A percentile compares a stretch with the other conserved stretches of the same genome.
These are phyloP conservation scores for Grigorovia transvaalensis DNA, from an alignment of 805 yeast genomes.

Conservation along the genomic window DNA sequence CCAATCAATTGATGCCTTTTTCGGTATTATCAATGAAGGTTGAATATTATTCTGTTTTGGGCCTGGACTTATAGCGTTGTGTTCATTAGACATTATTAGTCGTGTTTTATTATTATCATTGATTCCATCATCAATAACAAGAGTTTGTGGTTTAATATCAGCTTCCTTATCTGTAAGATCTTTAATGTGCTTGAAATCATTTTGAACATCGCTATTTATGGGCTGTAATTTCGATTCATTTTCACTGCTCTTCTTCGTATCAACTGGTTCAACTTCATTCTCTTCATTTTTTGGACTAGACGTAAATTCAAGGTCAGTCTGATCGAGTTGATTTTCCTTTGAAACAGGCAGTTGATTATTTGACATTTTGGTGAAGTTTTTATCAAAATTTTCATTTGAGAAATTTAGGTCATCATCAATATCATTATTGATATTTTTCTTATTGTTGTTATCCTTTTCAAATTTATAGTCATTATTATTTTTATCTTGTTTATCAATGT, in stretches of 20 bases:
- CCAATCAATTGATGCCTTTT: constrained; percentile 79
- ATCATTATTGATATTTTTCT: not conserved
- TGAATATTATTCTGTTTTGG: constrained; percentile 36
- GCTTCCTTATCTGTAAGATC: not conserved
- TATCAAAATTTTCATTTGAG: not conserved
- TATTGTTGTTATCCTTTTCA: too few relatives aligned
- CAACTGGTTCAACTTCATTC: not conserved
- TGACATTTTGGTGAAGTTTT: not conserved
- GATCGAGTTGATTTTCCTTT: not conserved
- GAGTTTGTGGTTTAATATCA: not conserved
- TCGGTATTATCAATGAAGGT: constrained; percentile 64
- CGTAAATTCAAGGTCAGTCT: too few relatives aligned
- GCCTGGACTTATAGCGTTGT: not conserved
- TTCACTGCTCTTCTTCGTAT: not conserved
- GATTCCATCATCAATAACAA: not conserved
- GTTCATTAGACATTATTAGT: not conserved
- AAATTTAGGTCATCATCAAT: not conserved
- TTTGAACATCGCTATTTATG: not conserved
- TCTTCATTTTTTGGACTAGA: not conserved
- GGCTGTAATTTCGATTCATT: not conserved
- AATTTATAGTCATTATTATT: not conserved
- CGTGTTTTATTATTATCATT: not conserved
- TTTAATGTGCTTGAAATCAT: not conserved
- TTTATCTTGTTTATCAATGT: not conserved
- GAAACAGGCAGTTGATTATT: not conserved